phyloP scores from a whole-genome alignment of 2,329 filamentous ascomycete genomes.

The Beauveria scarabaeidicola region DNA sequence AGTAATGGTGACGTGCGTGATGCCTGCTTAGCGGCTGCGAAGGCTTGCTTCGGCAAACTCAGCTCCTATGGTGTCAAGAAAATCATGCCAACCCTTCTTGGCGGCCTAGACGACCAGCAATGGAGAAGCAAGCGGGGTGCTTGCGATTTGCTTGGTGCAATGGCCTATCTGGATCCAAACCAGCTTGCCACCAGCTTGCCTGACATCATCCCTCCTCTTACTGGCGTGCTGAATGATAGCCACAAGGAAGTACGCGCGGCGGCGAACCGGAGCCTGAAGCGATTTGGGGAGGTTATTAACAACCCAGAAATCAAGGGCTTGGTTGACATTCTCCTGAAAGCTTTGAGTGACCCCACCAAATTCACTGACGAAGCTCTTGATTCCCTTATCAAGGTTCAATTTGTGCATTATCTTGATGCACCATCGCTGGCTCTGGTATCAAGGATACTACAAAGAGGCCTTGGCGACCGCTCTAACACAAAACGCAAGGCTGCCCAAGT shows the following conservation, averaged over 20 bases:
- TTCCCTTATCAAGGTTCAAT: slow-evolving; percentile 92
- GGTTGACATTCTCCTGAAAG: slow-evolving; percentile 86
- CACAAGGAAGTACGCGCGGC: slow-evolving; percentile 93
- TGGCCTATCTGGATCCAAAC: slow-evolving; percentile 96
- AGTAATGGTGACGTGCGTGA: slow-evolving; percentile 82
- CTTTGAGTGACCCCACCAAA: slow-evolving; percentile 92
- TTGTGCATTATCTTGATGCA: slow-evolving; percentile 96
- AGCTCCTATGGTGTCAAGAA: slow-evolving; percentile 95
- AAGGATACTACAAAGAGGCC: slow-evolving; percentile 85
- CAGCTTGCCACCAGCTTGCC: slow-evolving; percentile 87
- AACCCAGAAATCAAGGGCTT: slow-evolving; percentile 95
- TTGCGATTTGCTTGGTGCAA: slow-evolving; percentile 90
- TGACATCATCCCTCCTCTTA: slow-evolving; percentile 93
- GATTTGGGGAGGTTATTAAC: slow-evolving; percentile 96
- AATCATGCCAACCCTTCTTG: slow-evolving; percentile 81
- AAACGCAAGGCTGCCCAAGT: slow-evolving; percentile 96
- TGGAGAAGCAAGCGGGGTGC: slow-evolving; percentile 99
- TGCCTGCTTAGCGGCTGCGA: slow-evolving; percentile 84
- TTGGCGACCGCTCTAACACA: slow-evolving; percentile 84
- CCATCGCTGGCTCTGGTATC: slow-evolving; percentile 92
- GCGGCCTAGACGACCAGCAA: slow-evolving; percentile 87
- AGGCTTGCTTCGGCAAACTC: slow-evolving; percentile 84
- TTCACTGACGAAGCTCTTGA: slow-evolving; percentile 94
- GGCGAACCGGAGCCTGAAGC: slow-evolving; percentile 91
- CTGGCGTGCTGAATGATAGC: slow-evolving; percentile 88